These are phyloP conservation scores for Hansenula lynferdii DNA, from an alignment of 1,139 yeast species.

Conservation along the genomic window DNA sequence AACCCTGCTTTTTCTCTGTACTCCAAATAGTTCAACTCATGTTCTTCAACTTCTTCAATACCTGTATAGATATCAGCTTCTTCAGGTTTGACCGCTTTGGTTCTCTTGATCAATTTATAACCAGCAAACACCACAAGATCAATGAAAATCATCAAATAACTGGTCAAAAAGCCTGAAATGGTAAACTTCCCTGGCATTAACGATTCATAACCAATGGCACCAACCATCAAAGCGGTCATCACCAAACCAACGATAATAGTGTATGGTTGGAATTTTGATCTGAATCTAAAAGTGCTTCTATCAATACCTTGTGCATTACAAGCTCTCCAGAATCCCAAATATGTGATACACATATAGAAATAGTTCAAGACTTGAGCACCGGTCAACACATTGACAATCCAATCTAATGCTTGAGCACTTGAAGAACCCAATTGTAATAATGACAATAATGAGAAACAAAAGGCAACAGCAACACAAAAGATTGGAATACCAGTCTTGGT, in stretches of 20 bases:
- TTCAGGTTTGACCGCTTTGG: constrained; percentile 42
- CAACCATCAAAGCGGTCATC: background rate
- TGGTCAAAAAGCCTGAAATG: background rate
- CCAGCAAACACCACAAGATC: constrained; percentile 48
- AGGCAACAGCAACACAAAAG: constrained; percentile 35
- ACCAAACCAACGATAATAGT: background rate
- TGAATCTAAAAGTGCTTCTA: background rate
- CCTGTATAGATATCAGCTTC: constrained; percentile 54
- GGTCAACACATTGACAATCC: constrained; percentile 63
- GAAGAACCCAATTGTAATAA: constrained; percentile 44
- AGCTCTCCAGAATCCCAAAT: constrained; percentile 54
- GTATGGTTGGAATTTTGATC: background rate
- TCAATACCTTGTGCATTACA: constrained; percentile 15
- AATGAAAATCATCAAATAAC: constrained; percentile 52
- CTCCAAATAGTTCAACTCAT: constrained; percentile 33
- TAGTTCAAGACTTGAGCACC: constrained; percentile 66
- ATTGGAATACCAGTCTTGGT: constrained; percentile 50
- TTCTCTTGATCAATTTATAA: constrained; percentile 49
- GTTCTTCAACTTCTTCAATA: constrained; percentile 49
- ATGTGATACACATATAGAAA: constrained; percentile 53
- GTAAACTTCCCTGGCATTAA: background rate
- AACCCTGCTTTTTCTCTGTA: constrained; percentile 15
- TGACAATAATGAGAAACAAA: constrained; percentile 27
- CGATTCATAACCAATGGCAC: background rate
- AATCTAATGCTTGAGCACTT: constrained; percentile 52